Percentiles rank a stretch among this genome's conserved stretches.
Conservation (phyloP, 345 rosid genomes). For the Eucalyptus pumila region DNA sequence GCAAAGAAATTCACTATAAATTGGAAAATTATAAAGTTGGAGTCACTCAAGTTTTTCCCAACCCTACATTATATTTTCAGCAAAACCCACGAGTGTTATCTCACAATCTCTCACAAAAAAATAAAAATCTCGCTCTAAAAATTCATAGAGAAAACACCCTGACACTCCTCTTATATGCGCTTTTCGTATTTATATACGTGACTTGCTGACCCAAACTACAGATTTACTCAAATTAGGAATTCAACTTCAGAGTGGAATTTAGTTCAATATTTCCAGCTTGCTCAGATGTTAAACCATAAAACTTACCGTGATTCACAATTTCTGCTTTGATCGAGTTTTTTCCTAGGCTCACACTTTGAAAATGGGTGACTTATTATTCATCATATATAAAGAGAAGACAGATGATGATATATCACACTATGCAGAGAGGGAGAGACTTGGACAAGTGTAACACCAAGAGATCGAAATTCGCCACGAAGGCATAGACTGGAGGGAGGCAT, state of each 20-base stretch:
- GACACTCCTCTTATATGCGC: background rate
- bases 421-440: background rate
- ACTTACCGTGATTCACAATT: background rate
- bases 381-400: background rate
- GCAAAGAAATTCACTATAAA: background rate
- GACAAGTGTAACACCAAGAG: slow-evolving; percentile 14
- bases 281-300: background rate
- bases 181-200: background rate
- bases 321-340: background rate
- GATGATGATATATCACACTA: background rate
- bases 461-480: slow-evolving; percentile 1
- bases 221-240: background rate
- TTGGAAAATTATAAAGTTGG: background rate
- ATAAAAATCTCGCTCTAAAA: background rate
- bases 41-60: background rate
- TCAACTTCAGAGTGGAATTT: background rate
- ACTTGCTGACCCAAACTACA: background rate
- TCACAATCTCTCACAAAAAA: background rate
- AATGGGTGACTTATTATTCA: background rate
- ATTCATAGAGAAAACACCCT: background rate
- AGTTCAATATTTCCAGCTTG: background rate
- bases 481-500: background rate
- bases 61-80: background rate
- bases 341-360: background rate
- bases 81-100: background rate